A percentile compares a stretch with the other conserved stretches of the same genome.
These are phyloP conservation scores for Theobroma grandiflorum DNA, from an alignment of 441 rosid genomes.

Conservation along the genomic window DNA sequence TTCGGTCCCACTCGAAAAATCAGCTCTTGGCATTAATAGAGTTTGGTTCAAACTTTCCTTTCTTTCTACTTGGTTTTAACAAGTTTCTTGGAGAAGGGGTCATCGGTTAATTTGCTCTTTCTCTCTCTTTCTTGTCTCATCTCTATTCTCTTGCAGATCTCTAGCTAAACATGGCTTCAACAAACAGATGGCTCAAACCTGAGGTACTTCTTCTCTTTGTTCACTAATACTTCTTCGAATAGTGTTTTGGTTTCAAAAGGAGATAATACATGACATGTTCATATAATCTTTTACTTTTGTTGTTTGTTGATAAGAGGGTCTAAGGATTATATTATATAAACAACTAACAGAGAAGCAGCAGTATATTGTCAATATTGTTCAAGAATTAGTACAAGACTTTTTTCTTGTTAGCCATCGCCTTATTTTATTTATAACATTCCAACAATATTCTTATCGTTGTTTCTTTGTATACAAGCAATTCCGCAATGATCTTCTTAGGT, in stretches of 20 bases:
- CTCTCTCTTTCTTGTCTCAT: neutral
- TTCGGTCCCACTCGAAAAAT: neutral
- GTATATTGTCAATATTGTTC: neutral
- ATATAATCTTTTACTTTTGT: neutral
- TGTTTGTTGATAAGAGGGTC: neutral
- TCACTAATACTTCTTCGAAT: neutral
- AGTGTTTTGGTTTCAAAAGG: neutral
- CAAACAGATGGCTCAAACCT: slow-evolving; percentile 29
- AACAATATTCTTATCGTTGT: neutral
- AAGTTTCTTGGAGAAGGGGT: slow-evolving; percentile 10
- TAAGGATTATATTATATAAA: neutral
- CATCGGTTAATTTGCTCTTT: neutral
- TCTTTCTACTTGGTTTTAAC: neutral
- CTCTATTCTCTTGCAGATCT: neutral
- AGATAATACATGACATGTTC: neutral
- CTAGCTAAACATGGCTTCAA: slow-evolving; percentile 11
- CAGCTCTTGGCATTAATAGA: neutral
- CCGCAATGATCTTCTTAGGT: neutral
- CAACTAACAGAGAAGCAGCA: neutral
- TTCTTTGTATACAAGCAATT: neutral
- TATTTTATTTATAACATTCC: neutral
- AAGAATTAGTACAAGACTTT: neutral
- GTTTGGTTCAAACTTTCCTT: neutral
- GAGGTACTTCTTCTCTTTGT: neutral
- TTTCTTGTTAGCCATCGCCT: too few relatives aligned